Evolutionary conservation across 1,139 yeast species (phyloP), one percentile per base, ranked within the genome.

Genomic region (Yamadazyma blattariae): DNA sequence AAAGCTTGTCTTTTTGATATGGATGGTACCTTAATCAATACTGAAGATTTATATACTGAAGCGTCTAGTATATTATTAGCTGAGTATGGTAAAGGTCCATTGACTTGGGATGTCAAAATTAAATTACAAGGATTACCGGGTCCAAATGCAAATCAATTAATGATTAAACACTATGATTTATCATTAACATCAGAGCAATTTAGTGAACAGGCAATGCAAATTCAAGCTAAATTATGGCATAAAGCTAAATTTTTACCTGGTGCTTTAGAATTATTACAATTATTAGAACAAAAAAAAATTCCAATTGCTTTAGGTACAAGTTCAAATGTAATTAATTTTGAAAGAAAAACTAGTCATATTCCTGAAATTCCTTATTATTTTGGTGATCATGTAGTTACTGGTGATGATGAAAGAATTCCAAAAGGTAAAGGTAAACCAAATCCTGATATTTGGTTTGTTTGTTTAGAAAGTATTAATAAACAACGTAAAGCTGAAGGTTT

Each of bases 231-330:
- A 4, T 66, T 66, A 46, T 92, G 97, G 95, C 70, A 70, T 12
- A 65, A 64, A 11, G 69, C 87, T 28, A 50, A 63, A 30, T 83
- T 85, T 54, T 61, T 92, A 49, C 96, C 96, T 1, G 98, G 98
- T 6, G 96, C 96, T 0, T 53, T 69, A 33, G 89, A 83, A 44
- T 62, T 92, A 35, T 55, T 92, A 29, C 47, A 68, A 32, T 62
- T 75, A 43, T 65, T 90, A 41, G 57, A 50, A 44, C 50, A 45
- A 15, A 62, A 66, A 7, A 57, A 67, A 2, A 59, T 90, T 20
- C 97, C 97, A 2, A 75, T 89, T 44, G 97, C 95, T 1, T 71
- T 92, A 36, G 97, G 97, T n/a, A 90, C 97, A 2, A 85, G 96
- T 8, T 87, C 96, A 2, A 75, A 76, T 47, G 60, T 54, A 18